Base-by-base conservation (phyloP, 1,139 yeast species). In the Taphrina pruni region DNA sequence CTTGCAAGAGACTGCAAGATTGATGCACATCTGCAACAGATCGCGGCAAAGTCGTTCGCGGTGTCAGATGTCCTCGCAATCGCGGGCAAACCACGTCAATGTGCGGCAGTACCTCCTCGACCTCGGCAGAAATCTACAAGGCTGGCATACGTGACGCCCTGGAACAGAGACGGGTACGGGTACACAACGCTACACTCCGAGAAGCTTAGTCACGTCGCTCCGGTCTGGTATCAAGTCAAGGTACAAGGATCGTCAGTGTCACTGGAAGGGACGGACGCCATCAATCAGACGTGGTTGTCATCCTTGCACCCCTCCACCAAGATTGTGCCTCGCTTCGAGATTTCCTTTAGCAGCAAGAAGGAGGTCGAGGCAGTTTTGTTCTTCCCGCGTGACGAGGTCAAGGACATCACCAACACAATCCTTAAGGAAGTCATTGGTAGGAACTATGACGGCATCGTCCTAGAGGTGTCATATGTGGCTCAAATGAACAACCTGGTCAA, bases 201-300 rank as follows among this genome's bases (percentile, higher is more conserved):
- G 8, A 45, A 43, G 38, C n/a, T 64, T 32, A 64, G 55, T 17
- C 67, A 64, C 39, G 61, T 64, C 20, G 60, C 67, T 20, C 67
- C 67, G n/a, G 67, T 64, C 6, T 64, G 67, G 67, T 64, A 54
- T 32, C 41, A 46, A n/a, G 45, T 64, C 61, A 45, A 64, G 46
- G 9, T 64, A 12, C 26, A 21, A 12, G 55, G 61, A 14, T 20
- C 61, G 6, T 46, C 39, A 17, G 39, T 64, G n/a, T 48, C 51
- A 0, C 20, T 64, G 32, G 61, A 64, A 39, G 67, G 67, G 11
- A 51, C 51, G 32, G 43, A 54, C 8, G 55, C 35, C 12, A 36
- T 54, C 38, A 45, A 64, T 45, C 20, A 46, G 38, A 48, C 54
- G 6, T 64, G 67, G 67, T 45, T 64, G 46, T 21, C 51, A 12